Evolutionary conservation across 2,329 filamentous ascomycete species (phyloP), one percentile per base, ranked within the genome.

Genomic region (Monosporascus sp.): DNA sequence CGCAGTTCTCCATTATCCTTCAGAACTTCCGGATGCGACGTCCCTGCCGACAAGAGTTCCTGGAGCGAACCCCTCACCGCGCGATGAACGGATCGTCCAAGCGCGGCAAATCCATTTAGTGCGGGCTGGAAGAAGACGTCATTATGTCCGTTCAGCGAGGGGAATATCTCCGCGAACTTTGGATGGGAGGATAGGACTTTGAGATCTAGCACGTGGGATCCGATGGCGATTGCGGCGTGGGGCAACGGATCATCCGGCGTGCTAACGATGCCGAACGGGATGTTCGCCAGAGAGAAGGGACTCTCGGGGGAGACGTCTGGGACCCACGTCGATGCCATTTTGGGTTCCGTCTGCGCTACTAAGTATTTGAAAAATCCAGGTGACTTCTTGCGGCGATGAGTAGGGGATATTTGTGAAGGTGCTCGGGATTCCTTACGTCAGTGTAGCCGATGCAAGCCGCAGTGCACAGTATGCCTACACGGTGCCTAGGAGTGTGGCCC

Each of bases 211-310:
- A 83, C 87, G 69, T 88, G 74, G 35, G 85, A 79, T 48, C 89
- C 89, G 61, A 94, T 87, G 9, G 88, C 88, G 55, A 89, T 73
- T 16, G 87, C 89, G 9, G 84, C 79, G 27, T 85, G 84, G 2
- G 78, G 86, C 26, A 76, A 76, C 11, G 76, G 63, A 54, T 81
- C 76, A 6, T 75, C 69, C 3, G 76, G 58, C 1, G 86, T 87
- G 31, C 84, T 87, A 65, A 94, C 89, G 73, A 94, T 85, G 63
- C 89, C 89, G 65, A 93, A 93, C 1, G 89, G 89, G 51, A 94
- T 86, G 67, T 94, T 94, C 64, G 86, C 83, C 50, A 93, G 74
- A 8, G 88, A 90, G 72, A 92, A 92, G 62, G 69, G 70, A 44
- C 63, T 69, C 4, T 67, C 62, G n/a, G 69, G 63, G n/a, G 68